These are phyloP conservation scores for Phytophthora ramorum DNA, from an alignment of 352 stramenopile genomes.

Conservation along the genomic window DNA sequence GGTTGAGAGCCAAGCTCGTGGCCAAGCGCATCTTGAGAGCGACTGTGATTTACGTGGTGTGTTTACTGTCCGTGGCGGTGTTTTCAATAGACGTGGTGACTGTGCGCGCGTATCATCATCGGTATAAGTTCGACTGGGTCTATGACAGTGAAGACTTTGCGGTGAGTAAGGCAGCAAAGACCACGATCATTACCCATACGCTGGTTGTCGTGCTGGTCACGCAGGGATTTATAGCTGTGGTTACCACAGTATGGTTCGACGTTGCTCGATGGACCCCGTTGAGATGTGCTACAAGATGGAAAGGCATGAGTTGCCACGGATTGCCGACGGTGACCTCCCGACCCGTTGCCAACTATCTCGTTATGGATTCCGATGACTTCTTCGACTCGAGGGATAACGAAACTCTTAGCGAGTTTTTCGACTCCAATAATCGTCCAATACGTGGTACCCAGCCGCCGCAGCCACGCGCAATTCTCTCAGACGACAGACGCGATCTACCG, in stretches of 20 bases:
- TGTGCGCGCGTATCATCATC: conserved; percentile 21
- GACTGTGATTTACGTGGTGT: conserved; percentile 16
- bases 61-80: conserved; percentile 21
- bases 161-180: conserved; percentile 3
- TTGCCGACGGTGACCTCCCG: conserved; percentile 4
- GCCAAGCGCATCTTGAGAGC: conserved; percentile 28
- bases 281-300: conserved; percentile 6
- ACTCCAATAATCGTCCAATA: conserved; percentile 31
- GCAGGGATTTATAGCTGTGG: conserved; percentile 20
- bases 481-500: conserved; percentile 22
- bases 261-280: conserved; percentile 36
- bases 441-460: conserved; percentile 25
- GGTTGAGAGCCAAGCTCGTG: conserved; percentile 28
- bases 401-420: conserved; percentile 29
- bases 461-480: conserved; percentile 24
- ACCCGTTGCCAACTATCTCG: conserved; percentile 32
- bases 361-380: conserved; percentile 27
- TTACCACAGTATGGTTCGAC: conserved; percentile 33
- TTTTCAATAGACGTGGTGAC: conserved; percentile 35
- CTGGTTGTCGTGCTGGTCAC: conserved; percentile 7
- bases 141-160: conserved; percentile 2
- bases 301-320: neutral
- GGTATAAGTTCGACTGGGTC: conserved; percentile 20
- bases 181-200: conserved; percentile 1
- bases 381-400: conserved; percentile 19